Base-by-base conservation (phyloP, 768 basidiomycete species). In the Tulasnella sp. region DNA sequence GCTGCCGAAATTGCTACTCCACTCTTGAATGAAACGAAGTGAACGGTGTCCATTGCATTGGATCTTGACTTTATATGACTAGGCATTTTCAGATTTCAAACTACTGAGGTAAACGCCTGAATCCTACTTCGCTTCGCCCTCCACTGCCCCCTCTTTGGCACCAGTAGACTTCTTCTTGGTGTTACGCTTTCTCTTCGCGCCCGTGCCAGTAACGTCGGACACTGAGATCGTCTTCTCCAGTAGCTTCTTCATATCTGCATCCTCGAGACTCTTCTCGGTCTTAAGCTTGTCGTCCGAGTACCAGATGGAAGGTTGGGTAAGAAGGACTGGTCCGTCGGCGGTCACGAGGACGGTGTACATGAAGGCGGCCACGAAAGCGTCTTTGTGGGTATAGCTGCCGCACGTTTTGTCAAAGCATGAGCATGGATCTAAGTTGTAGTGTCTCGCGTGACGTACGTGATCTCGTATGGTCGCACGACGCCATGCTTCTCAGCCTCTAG, bases 301-400 rank as follows among this genome's bases (percentile, higher is more conserved):
- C 94, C 92, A 98, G 29, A 83, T 67, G 11, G 96, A 90, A 9
- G 88, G 82, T 61, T 87, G 85, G 11, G 90, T 90, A 71, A 99
- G 80, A 63, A 97, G 74, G 27, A 84, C 71, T 24, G 92, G 94
- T 27, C 96, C 96, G 53, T 80, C 86, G 48, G 94, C 85, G 38
- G 88, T 83, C 21, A 99, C 80, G 38, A 91, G 92, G 67, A 99
- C 83, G 45, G 94, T 99, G 75, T 96, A 92, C 77, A 97, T 93
- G 81, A 93, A 96, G 8, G 85, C 88, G 56, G 94, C 93, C 46
- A 97, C 90, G 60, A 86, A 82, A 17, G 91, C 91, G 65, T 80
- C 84, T 25, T 81, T 63, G 43, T 87, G 85, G 4, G 92, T 92
- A 72, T 85, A 88, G 58, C 87, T 87, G 22, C 1, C 27, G 21